Conservation (phyloP, 345 rosid genomes). For the Excoecaria agallocha region DNA sequence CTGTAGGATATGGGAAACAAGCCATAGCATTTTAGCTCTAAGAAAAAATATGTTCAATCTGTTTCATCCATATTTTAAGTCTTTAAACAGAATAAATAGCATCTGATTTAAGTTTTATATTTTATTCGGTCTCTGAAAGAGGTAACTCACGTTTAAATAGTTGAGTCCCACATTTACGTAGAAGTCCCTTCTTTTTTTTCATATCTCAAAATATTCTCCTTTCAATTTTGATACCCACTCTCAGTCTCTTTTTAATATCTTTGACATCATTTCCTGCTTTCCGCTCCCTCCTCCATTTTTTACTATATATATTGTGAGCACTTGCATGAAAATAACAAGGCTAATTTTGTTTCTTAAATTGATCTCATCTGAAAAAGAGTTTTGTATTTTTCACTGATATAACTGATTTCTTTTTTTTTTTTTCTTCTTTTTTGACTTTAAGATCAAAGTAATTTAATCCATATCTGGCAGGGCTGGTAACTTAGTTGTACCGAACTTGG, state of each 20-base stretch:
- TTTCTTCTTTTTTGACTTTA: not conserved
- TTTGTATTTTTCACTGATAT: not conserved
- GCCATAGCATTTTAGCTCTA: too few relatives aligned
- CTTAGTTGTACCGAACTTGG: conserved; percentile 55
- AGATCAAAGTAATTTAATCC: not conserved
- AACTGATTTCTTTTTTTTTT: not conserved
- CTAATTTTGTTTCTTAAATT: not conserved
- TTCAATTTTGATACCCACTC: too few relatives aligned
- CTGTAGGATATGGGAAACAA: too few relatives aligned
- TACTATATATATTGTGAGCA: not conserved
- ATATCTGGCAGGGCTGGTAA: conserved; percentile 66
- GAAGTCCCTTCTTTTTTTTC: too few relatives aligned
- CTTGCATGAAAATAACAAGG: not conserved
- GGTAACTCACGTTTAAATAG: not conserved
- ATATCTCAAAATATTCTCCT: too few relatives aligned
- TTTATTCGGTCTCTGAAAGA: not conserved
- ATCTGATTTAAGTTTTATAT: not conserved
- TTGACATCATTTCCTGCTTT: not conserved
- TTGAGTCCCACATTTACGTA: too few relatives aligned
- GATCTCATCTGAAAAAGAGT: not conserved
- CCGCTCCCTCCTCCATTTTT: not conserved
- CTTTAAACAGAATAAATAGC: not conserved
- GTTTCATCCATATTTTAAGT: too few relatives aligned
- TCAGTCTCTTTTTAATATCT: too few relatives aligned
- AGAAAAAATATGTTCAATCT: too few relatives aligned